Evolutionary conservation across 768 basidiomycete species (phyloP).

Genomic region (Pulveroboletus ravenelii): DNA sequence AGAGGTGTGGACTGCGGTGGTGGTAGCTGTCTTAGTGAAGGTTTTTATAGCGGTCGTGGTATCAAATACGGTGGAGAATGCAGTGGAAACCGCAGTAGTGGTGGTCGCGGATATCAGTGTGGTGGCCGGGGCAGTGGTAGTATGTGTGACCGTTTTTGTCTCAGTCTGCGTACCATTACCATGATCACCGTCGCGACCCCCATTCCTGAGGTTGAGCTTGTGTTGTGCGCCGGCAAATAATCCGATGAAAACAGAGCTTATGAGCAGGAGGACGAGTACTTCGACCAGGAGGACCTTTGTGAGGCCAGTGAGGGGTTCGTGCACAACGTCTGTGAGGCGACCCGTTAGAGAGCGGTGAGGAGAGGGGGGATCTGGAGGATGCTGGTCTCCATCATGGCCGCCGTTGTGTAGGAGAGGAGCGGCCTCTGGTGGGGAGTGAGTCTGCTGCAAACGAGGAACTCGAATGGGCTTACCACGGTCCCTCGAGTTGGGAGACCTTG

Average conservation of each 20-base stretch:
- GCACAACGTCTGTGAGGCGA: constrained; percentile 49
- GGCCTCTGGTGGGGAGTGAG: constrained; percentile 42
- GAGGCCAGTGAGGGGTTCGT: constrained; percentile 78
- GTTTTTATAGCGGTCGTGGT: constrained; percentile 38
- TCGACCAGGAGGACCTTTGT: constrained; percentile 78
- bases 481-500: constrained; percentile 53
- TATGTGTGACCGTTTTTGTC: constrained; percentile 32
- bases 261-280: constrained; percentile 71
- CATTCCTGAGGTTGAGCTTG: constrained; percentile 53
- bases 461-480: constrained; percentile 45
- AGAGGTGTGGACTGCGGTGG: constrained; percentile 34
- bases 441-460: not conserved
- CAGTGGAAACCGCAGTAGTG: constrained; percentile 33
- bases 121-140: constrained; percentile 25
- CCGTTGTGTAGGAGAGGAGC: constrained; percentile 59
- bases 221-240: constrained; percentile 88
- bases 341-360: constrained; percentile 30
- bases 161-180: constrained; percentile 34
- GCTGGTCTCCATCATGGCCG: constrained; percentile 38
- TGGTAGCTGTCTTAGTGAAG: constrained; percentile 36
- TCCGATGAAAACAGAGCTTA: constrained; percentile 86
- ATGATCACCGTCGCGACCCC: constrained; percentile 21
- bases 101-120: constrained; percentile 29
- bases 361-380: constrained; percentile 32
- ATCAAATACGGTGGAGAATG: constrained; percentile 30